A percentile compares a stretch with the other conserved stretches of the same genome.
phyloP scores from a whole-genome alignment of 345 rosid genomes.

The Bruguiera parviflora region DNA sequence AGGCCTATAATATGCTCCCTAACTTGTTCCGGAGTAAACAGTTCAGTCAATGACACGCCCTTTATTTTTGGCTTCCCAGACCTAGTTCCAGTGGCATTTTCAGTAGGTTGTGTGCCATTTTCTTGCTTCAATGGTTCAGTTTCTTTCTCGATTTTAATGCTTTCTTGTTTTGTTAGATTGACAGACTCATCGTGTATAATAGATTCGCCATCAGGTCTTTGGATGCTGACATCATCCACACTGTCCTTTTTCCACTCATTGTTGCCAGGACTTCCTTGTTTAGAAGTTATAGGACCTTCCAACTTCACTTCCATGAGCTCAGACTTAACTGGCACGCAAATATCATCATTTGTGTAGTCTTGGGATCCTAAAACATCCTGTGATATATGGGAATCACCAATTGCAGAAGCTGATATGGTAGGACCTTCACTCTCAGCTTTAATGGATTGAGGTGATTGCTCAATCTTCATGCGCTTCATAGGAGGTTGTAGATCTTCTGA shows the following conservation, averaged over 20 bases:
- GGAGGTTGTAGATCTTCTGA: constrained; percentile 65
- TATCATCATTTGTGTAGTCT: constrained; percentile 44
- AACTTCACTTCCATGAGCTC: constrained; percentile 53
- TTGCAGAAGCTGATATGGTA: constrained; percentile 34
- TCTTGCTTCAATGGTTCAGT: constrained; percentile 52
- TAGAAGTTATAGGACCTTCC: constrained; percentile 47
- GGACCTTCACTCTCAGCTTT: constrained; percentile 43
- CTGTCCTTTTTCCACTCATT: constrained; percentile 47
- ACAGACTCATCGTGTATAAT: constrained; percentile 28
- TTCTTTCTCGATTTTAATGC: constrained; percentile 48
- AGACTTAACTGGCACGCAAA: constrained; percentile 41
- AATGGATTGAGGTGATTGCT: constrained; percentile 51
- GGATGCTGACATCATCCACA: constrained; percentile 43
- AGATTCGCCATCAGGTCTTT: constrained; percentile 44
- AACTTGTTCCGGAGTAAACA: constrained; percentile 97
- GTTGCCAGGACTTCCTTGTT: constrained; percentile 46
- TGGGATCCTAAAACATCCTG: constrained; percentile 42
- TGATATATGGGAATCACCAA: constrained; percentile 35
- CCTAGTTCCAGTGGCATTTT: constrained; percentile 47
- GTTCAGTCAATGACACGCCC: constrained; percentile 91
- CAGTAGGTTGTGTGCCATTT: constrained; percentile 42
- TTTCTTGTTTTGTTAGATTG: constrained; percentile 45
- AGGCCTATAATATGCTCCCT: constrained; percentile 91
- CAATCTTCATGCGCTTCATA: constrained; percentile 76
- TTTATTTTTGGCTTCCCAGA: constrained; percentile 94